These are phyloP conservation scores for Chalciporus chontae DNA, from an alignment of 768 basidiomycete genomes.

Conservation along the genomic window DNA sequence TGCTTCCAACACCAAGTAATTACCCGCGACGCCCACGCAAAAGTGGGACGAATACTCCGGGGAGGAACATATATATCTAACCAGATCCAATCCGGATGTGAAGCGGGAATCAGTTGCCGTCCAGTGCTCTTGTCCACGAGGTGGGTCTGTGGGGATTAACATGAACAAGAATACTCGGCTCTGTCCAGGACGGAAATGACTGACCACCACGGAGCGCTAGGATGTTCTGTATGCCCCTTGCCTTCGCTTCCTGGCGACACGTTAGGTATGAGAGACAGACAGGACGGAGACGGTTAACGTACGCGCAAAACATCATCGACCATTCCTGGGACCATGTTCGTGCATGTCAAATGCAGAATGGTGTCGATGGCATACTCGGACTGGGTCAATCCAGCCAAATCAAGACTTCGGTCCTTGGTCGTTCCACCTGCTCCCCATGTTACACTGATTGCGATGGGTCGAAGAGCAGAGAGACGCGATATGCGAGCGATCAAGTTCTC, in stretches of 20 bases:
- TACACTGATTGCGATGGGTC: conserved; percentile 83
- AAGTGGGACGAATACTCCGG: conserved; percentile 80
- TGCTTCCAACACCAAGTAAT: neutral
- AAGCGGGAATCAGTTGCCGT: conserved; percentile 82
- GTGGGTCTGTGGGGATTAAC: conserved; percentile 61
- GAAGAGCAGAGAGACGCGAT: conserved; percentile 68
- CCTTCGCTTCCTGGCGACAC: conserved; percentile 64
- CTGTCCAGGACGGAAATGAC: conserved; percentile 15
- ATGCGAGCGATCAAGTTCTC: conserved; percentile 89
- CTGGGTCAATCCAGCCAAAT: conserved; percentile 78
- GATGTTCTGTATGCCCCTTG: conserved; percentile 80
- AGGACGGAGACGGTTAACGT: conserved; percentile 16
- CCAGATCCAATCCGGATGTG: conserved; percentile 83
- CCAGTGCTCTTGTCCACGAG: conserved; percentile 92
- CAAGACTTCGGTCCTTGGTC: conserved; percentile 83
- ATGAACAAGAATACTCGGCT: neutral
- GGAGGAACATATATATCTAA: conserved; percentile 77
- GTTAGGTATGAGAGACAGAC: neutral
- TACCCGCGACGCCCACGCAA: conserved; percentile 94
- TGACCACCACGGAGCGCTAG: conserved; percentile 89
- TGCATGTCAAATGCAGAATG: conserved; percentile 93
- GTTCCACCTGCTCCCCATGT: conserved; percentile 98
- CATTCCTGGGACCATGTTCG: conserved; percentile 89
- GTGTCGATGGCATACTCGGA: conserved; percentile 76
- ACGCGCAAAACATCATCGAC: conserved; percentile 86